phyloP scores from a whole-genome alignment of 192 early-diverging fungal genomes.

The Funneliformis geosporum region DNA sequence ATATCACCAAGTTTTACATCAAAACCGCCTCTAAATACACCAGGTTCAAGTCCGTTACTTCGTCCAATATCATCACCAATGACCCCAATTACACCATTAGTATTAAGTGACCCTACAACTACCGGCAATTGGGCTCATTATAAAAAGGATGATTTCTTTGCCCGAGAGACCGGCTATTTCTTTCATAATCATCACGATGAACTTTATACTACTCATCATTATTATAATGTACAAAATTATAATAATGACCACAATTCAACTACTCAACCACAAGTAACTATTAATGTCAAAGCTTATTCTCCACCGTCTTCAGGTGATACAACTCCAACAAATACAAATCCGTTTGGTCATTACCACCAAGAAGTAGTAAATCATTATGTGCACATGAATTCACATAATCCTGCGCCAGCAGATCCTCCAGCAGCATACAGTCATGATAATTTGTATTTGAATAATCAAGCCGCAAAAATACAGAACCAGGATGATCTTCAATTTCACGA shows the following conservation, averaged over 20 bases:
- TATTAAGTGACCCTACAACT: not conserved
- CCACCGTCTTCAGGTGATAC: not conserved
- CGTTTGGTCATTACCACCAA: not conserved
- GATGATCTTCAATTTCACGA: not conserved
- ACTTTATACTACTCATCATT: not conserved
- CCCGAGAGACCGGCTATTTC: not conserved
- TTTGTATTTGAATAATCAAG: not conserved
- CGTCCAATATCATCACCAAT: slow-evolving; percentile 12
- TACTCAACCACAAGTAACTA: not conserved
- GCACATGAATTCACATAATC: not conserved
- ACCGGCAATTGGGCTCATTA: too few relatives aligned
- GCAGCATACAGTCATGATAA: too few relatives aligned
- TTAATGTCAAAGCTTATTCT: not conserved
- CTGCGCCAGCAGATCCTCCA: not conserved
- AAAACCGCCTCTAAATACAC: not conserved
- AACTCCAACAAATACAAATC: not conserved
- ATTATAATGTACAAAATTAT: not conserved
- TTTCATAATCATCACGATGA: slow-evolving; percentile 4
- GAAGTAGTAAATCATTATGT: not conserved
- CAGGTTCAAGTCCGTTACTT: slow-evolving; percentile 12
- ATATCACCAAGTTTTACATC: not conserved
- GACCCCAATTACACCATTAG: slow-evolving; percentile 27
- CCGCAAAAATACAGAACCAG: not conserved
- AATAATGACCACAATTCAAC: not conserved
- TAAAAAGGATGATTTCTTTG: not conserved